Percentiles rank a stretch among this genome's conserved stretches.
Evolutionary conservation across 2,329 filamentous ascomycete genomes (phyloP).

Genomic region (Dothideomycetes sp.): DNA sequence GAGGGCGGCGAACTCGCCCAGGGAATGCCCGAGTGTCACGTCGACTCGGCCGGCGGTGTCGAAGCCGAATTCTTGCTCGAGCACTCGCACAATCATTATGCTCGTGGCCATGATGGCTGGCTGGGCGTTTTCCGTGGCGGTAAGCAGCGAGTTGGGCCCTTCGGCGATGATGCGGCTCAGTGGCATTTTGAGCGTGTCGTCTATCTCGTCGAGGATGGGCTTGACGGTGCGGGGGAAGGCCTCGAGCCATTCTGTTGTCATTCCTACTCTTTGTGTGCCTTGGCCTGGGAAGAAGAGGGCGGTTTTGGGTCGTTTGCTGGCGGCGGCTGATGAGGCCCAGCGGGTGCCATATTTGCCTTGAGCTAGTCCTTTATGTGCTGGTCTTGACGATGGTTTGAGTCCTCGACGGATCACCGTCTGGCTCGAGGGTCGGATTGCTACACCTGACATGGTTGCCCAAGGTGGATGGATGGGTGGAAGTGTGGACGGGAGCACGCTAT

Average conservation of each 20-base stretch:
- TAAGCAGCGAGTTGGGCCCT: conserved; percentile 67
- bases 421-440: no score
- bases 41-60: conserved; percentile 59
- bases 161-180: conserved; percentile 69
- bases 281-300: conserved; percentile 29
- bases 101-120: conserved; percentile 95
- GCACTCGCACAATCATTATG: conserved; percentile 74
- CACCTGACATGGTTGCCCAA: no score
- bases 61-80: conserved; percentile 80
- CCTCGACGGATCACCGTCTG: no score
- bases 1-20: conserved; percentile 87
- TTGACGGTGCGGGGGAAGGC: conserved; percentile 69
- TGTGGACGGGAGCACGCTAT: no score
- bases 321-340: neutral
- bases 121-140: conserved; percentile 77
- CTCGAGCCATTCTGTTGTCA: conserved; percentile 60
- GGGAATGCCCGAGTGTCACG: conserved; percentile 76
- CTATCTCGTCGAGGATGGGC: conserved; percentile 76
- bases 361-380: neutral
- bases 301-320: conserved; percentile 13
- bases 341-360: neutral
- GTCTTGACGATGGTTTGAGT: neutral
- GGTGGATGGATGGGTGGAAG: no score
- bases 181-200: conserved; percentile 61
- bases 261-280: conserved; percentile 25